phyloP scores from a whole-genome alignment of 1,139 yeast genomes.

The Zygoascus hellenicus region DNA sequence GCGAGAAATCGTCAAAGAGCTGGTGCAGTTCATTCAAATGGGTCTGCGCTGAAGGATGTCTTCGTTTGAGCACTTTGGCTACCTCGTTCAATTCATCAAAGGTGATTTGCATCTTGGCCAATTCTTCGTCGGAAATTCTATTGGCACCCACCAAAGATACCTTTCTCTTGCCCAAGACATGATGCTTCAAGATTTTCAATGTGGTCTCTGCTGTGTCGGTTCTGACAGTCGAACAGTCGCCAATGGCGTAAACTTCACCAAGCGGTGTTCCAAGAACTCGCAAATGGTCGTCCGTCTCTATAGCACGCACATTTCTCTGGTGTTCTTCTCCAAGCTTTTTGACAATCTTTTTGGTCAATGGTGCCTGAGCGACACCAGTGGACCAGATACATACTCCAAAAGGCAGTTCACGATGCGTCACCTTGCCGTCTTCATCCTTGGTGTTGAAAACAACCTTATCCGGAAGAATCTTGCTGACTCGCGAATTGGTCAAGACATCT shows the following conservation, averaged over 20 bases:
- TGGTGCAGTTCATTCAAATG: slow-evolving; percentile 47
- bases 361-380: slow-evolving; percentile 59
- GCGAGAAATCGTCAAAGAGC: slow-evolving; percentile 47
- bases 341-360: slow-evolving; percentile 47
- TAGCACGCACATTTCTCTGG: slow-evolving; percentile 54
- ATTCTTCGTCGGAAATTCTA: slow-evolving; percentile 31
- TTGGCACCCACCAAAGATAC: slow-evolving; percentile 22
- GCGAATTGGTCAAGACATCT: slow-evolving; percentile 53
- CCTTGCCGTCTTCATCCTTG: slow-evolving; percentile 36
- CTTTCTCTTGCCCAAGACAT: slow-evolving; percentile 23
- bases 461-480: slow-evolving; percentile 50
- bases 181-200: slow-evolving; percentile 33
- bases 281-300: slow-evolving; percentile 61
- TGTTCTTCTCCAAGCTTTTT: slow-evolving; percentile 36
- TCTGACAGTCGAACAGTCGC: slow-evolving; percentile 60
- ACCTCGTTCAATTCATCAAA: slow-evolving; percentile 44
- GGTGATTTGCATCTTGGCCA: slow-evolving; percentile 41
- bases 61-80: slow-evolving; percentile 39
- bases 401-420: slow-evolving; percentile 45
- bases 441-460: slow-evolving; percentile 49
- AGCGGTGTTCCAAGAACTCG: slow-evolving; percentile 56
- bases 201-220: slow-evolving; percentile 52
- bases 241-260: slow-evolving; percentile 62
- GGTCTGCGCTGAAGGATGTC: slow-evolving; percentile 54
- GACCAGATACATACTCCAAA: slow-evolving; percentile 64